Conservation (phyloP, 768 basidiomycete genomes). For the Naganishia vaughanmartiniae region DNA sequence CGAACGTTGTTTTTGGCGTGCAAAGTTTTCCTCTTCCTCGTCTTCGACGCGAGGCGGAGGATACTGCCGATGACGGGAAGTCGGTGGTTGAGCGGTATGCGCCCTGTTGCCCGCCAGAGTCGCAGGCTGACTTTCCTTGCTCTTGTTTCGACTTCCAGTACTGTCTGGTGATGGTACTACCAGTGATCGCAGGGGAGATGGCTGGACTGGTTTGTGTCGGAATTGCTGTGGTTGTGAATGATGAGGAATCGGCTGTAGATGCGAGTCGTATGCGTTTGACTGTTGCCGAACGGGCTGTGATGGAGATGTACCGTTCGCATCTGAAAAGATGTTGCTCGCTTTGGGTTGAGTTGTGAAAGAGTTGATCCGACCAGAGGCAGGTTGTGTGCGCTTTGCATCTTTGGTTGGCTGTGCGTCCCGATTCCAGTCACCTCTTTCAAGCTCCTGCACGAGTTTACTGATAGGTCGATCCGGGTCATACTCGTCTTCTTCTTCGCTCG, state of each 20-base stretch:
- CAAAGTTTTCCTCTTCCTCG: background rate
- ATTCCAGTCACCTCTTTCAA: conserved; percentile 38
- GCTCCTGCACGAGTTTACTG: conserved; percentile 46
- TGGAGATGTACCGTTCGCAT: background rate
- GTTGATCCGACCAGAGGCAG: background rate
- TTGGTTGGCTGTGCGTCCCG: background rate
- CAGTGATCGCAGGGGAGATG: conserved; percentile 27
- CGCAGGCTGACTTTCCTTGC: background rate
- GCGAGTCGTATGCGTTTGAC: conserved; percentile 1
- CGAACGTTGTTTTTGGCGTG: background rate
- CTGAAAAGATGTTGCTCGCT: conserved; percentile 22
- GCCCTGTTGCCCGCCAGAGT: background rate
- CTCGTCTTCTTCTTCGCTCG: conserved; percentile 29
- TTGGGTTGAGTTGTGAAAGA: conserved; percentile 12
- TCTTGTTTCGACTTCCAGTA: background rate
- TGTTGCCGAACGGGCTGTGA: background rate
- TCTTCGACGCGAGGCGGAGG: conserved; percentile 17
- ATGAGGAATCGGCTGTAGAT: background rate
- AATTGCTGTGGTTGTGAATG: conserved; percentile 11
- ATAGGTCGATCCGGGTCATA: conserved; percentile 49
- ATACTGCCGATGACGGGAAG: background rate
- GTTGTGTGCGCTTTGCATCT: background rate
- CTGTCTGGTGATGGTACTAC: conserved; percentile 7
- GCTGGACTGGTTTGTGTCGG: conserved; percentile 28
- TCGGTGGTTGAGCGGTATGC: background rate